Evolutionary conservation across 768 basidiomycete genomes (phyloP).

Genomic region (Punctularia strigosozonata): DNA sequence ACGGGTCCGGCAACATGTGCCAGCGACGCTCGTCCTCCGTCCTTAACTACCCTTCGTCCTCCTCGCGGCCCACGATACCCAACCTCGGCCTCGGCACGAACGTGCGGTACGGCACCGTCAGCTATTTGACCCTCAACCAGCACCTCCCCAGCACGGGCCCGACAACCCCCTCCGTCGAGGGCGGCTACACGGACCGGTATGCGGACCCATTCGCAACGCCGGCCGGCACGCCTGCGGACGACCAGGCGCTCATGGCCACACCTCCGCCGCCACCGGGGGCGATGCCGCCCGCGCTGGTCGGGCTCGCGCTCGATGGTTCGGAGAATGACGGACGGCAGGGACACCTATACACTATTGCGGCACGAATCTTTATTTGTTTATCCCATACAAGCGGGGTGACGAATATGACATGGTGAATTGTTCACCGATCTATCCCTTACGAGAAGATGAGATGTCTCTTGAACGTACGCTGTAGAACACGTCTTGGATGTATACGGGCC

Average conservation of each 20-base stretch:
- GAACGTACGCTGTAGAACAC: too few species aligned
- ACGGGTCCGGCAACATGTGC: constrained; percentile 10
- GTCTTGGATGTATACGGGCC: too few species aligned
- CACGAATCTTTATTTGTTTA: too few species aligned
- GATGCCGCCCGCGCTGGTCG: constrained; percentile 5
- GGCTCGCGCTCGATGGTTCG: constrained; percentile 6
- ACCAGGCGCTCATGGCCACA: constrained; percentile 35
- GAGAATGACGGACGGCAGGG: constrained; percentile 16
- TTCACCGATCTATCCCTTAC: too few species aligned
- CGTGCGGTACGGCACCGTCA: constrained; percentile 8
- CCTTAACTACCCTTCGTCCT: too few species aligned
- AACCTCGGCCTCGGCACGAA: constrained; percentile 13
- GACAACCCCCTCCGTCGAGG: constrained; percentile 11
- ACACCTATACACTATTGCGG: too few species aligned
- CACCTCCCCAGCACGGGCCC: constrained; percentile 23
- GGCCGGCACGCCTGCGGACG: constrained; percentile 15
- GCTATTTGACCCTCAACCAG: constrained; percentile 6
- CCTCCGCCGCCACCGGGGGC: constrained; percentile 33
- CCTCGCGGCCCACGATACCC: too few species aligned
- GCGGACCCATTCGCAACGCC: constrained; percentile 24
- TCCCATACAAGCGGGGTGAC: too few species aligned
- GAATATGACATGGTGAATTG: too few species aligned
- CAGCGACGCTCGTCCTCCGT: constrained; percentile 11
- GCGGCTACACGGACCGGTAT: constrained; percentile 37
- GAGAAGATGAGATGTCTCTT: too few species aligned